These are phyloP conservation scores for Saccharomycopsis sp. DNA, from an alignment of 805 yeast genomes.

Conservation along the genomic window DNA sequence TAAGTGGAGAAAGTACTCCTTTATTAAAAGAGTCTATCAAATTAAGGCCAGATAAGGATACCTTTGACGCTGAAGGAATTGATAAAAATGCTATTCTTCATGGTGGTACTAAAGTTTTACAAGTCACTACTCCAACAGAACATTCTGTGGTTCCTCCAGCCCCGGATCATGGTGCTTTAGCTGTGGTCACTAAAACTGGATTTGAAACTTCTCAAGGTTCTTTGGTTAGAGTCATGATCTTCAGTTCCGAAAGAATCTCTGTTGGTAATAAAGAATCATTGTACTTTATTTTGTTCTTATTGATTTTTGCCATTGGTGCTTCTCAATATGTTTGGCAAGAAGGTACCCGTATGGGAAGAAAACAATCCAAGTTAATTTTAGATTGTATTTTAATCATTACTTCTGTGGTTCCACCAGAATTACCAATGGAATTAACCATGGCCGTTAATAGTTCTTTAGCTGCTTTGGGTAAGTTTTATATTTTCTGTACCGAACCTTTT, in stretches of 20 bases:
- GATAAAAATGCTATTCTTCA: conserved; percentile 84
- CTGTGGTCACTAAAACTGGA: conserved; percentile 88
- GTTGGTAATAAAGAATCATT: conserved; percentile 94
- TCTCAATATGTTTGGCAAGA: conserved; percentile 98
- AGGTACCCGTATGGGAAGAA: conserved; percentile 92
- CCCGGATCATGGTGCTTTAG: conserved; percentile 90
- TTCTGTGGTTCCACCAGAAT: conserved; percentile 97
- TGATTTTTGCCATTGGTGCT: conserved; percentile 88
- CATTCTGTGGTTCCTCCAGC: conserved; percentile 38
- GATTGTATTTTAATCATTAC: conserved; percentile 95
- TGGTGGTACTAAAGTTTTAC: conserved; percentile 95
- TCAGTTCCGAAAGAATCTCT: conserved; percentile 90
- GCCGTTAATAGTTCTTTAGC: conserved; percentile 91
- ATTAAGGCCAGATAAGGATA: conserved; percentile 65
- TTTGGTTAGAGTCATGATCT: conserved; percentile 94
- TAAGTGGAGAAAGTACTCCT: conserved; percentile 97
- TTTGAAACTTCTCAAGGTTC: conserved; percentile 98
- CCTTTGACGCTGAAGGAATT: conserved; percentile 63
- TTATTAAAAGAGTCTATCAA: conserved; percentile 83
- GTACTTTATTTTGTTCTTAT: conserved; percentile 79
- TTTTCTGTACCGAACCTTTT: conserved; percentile 97
- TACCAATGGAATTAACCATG: conserved; percentile 98
- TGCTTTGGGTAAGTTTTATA: conserved; percentile 76
- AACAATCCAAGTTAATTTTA: conserved; percentile 83
- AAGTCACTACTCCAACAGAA: conserved; percentile 60